These are phyloP conservation scores for Vigna nakashimae DNA, from an alignment of 306 rosid species.

Conservation along the genomic window DNA sequence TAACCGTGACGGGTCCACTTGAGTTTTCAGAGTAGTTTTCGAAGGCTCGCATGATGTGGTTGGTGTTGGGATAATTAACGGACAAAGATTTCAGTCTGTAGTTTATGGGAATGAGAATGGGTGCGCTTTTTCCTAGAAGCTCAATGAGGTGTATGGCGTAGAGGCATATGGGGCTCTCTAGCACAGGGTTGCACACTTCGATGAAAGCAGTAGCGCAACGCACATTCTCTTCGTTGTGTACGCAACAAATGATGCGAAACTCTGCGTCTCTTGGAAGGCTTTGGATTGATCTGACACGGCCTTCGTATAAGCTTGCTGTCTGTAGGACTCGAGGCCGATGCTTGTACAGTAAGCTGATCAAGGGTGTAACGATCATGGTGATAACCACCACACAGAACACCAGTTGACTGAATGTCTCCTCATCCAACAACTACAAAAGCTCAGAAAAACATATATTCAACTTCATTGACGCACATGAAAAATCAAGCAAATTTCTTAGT, in stretches of 20 bases:
- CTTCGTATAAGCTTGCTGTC: background rate
- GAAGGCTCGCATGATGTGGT: conserved; percentile 62
- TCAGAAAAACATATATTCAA: too few relatives aligned
- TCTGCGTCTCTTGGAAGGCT: conserved; percentile 33
- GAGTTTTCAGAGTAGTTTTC: conserved; percentile 58
- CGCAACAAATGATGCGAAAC: conserved; percentile 48
- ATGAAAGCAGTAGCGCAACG: conserved; percentile 51
- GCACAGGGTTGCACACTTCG: conserved; percentile 54
- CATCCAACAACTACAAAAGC: conserved; percentile 49
- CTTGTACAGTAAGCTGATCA: conserved; percentile 19
- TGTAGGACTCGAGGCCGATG: conserved; percentile 30
- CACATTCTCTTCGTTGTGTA: conserved; percentile 59
- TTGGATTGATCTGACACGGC: conserved; percentile 38
- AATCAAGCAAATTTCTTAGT: too few relatives aligned
- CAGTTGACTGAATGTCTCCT: conserved; percentile 31
- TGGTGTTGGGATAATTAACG: conserved; percentile 37
- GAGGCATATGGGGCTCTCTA: conserved; percentile 48
- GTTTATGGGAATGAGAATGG: conserved; percentile 56
- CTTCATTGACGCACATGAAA: too few relatives aligned
- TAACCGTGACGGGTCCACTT: conserved; percentile 38
- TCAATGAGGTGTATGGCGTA: conserved; percentile 56
- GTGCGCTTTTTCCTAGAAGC: conserved; percentile 50
- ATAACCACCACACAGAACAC: conserved; percentile 33
- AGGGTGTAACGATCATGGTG: conserved; percentile 38
- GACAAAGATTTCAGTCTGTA: conserved; percentile 18